Conservation (phyloP, 148 eudicot genomes). For the Diospyros kaki region DNA sequence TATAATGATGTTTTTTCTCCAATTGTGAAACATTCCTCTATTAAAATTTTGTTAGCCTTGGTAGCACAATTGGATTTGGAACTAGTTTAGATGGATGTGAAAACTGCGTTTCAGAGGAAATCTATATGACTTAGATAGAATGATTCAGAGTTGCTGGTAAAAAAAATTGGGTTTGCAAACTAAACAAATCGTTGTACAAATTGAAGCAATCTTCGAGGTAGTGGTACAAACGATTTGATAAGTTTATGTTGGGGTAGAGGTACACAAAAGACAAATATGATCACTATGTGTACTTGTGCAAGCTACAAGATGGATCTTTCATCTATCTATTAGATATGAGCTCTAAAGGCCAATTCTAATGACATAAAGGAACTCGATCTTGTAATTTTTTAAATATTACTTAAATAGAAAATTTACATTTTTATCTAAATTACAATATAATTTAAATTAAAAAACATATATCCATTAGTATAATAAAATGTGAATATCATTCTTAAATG, state of each 20-base stretch:
- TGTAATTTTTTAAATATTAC: too few species aligned
- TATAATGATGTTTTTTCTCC: background rate
- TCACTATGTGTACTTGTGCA: background rate
- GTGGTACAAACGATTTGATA: background rate
- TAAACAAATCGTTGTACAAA: background rate
- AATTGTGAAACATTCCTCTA: background rate
- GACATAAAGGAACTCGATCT: too few species aligned
- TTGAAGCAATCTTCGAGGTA: background rate
- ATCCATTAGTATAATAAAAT: too few species aligned
- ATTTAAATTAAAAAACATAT: too few species aligned
- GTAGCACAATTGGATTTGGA: background rate
- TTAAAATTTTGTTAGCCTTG: background rate
- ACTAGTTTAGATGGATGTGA: background rate
- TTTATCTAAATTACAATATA: too few species aligned
- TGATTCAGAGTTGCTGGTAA: background rate
- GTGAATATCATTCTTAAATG: too few species aligned
- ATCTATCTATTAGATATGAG: background rate
- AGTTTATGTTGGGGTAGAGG: background rate
- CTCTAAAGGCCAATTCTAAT: too few species aligned
- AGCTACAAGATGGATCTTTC: background rate
- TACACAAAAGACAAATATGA: background rate
- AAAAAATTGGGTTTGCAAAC: background rate
- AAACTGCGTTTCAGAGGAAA: background rate
- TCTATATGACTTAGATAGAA: background rate
- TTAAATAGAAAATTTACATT: too few species aligned